Conservation (phyloP, 2,329 filamentous ascomycete species). For the Leptographium lundbergii region DNA sequence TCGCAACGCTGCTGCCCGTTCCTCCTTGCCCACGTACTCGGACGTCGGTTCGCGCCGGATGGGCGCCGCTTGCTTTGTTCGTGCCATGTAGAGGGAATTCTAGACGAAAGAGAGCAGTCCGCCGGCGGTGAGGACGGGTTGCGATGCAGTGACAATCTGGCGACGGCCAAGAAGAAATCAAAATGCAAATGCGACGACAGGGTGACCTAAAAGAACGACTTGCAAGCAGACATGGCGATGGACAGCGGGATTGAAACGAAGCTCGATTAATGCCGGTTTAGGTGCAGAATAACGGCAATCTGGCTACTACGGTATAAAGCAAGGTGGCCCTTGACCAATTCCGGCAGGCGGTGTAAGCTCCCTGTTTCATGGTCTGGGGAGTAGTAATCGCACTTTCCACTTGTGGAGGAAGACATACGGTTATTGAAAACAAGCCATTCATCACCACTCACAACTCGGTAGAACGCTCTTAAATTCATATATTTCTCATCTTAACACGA, state of each 20-base stretch:
- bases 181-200: neutral
- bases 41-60: slow-evolving; percentile 54
- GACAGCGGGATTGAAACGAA: neutral
- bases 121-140: neutral
- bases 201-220: neutral
- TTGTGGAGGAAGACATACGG: too few species aligned
- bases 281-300: neutral
- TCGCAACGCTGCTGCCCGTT: slow-evolving; percentile 23
- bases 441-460: neutral
- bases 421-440: too few species aligned
- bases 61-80: slow-evolving; percentile 55
- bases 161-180: neutral
- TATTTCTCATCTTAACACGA: neutral
- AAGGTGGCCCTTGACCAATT: slow-evolving; percentile 1
- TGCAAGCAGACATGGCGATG: neutral
- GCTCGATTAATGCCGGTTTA: neutral
- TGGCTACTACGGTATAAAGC: neutral
- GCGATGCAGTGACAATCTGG: neutral
- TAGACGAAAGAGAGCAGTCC: neutral
- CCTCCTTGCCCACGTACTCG: slow-evolving; percentile 45
- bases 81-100: slow-evolving; percentile 43
- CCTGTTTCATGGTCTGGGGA: neutral
- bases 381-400: too few species aligned
- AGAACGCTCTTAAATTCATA: neutral
- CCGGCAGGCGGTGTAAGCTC: slow-evolving; percentile 8